A percentile compares a stretch with the other conserved stretches of the same genome.
Evolutionary conservation across 371 early-diverging fungal genomes (phyloP).

Genomic region (Apophysomyces sp.): DNA sequence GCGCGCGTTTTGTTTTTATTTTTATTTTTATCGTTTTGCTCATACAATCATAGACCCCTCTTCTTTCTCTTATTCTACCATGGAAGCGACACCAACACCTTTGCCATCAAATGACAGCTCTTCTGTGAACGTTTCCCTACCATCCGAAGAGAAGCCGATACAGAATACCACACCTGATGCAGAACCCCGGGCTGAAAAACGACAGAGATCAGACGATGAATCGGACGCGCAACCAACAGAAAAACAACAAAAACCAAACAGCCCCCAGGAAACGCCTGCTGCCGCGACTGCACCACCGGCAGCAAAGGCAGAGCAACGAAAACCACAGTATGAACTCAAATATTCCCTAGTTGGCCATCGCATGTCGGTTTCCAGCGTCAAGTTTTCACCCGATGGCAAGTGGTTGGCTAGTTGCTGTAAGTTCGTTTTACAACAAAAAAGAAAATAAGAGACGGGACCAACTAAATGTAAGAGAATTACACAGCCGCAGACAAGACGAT

Average conservation of each 20-base stretch:
- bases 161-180: not conserved
- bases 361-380: constrained; percentile 93
- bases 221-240: not conserved
- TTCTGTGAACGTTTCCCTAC: not conserved
- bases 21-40: not conserved
- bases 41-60: not conserved
- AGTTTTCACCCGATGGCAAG: constrained; percentile 97
- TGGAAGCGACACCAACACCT: not conserved
- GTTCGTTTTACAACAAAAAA: constrained; percentile 4
- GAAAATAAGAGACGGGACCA: not conserved
- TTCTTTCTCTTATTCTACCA: not conserved
- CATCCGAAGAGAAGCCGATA: not conserved
- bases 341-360: constrained; percentile 92
- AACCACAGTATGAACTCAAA: constrained; percentile 87
- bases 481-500: constrained; percentile 89
- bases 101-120: not conserved
- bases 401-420: constrained; percentile 94
- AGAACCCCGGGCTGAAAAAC: not conserved
- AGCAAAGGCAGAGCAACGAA: constrained; percentile 39
- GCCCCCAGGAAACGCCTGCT: not conserved
- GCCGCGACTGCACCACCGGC: constrained; percentile 21
- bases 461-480: not conserved
- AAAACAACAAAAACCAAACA: not conserved
- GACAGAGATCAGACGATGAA: constrained; percentile 1
- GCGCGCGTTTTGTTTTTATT: not conserved